Evolutionary conservation across 306 rosid genomes (phyloP).

Genomic region (Pyrus betulifolia): DNA sequence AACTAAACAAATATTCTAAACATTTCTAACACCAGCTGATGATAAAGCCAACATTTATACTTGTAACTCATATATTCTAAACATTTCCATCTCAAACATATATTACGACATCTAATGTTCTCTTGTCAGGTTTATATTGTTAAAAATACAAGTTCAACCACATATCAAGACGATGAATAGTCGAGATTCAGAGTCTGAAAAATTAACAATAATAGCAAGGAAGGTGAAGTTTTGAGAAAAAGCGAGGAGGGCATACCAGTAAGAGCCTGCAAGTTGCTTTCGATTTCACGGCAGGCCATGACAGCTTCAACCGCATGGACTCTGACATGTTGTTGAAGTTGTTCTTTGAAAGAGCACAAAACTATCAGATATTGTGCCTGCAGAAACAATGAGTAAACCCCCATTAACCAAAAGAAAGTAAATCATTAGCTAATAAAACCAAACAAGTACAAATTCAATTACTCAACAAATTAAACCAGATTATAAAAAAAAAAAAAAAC

Average conservation of each 20-base stretch:
- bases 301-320: conserved; percentile 99
- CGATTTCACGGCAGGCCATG: conserved; percentile 99
- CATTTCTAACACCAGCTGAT: background rate
- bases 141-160: background rate
- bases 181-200: background rate
- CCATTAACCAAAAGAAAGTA: background rate
- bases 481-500: background rate
- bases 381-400: background rate
- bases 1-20: background rate
- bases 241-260: conserved; percentile 42
- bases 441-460: background rate
- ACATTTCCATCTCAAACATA: background rate
- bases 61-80: background rate
- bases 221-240: background rate
- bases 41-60: background rate
- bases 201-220: background rate
- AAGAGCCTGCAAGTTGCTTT: conserved; percentile 85
- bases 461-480: background rate
- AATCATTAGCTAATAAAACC: background rate
- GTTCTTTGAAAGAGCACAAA: conserved; percentile 81
- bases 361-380: conserved; percentile 87
- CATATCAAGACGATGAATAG: background rate
- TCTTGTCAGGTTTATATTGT: background rate
- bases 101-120: background rate
- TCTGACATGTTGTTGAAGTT: conserved; percentile 94